Conservation (phyloP, 768 basidiomycete genomes). For the Boletus rubescentipes region DNA sequence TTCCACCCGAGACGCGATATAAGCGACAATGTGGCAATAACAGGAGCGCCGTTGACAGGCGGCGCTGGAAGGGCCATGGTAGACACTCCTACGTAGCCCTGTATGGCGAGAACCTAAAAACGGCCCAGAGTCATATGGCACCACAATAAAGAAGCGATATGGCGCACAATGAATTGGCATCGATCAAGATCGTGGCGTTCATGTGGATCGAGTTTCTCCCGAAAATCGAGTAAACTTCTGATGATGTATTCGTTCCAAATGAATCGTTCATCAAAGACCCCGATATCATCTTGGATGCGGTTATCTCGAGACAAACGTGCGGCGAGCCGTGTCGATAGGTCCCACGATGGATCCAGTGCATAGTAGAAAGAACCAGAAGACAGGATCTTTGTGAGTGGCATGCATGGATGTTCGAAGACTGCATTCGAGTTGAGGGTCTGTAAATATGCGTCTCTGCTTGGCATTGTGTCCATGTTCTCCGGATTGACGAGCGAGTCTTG, state of each 20-base stretch:
- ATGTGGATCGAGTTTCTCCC: conserved; percentile 67
- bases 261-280: conserved; percentile 79
- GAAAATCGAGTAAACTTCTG: conserved; percentile 82
- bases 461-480: conserved; percentile 49
- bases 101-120: conserved; percentile 78
- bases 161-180: conserved; percentile 80
- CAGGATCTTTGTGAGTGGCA: conserved; percentile 85
- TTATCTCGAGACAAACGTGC: conserved; percentile 60
- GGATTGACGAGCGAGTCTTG: conserved; percentile 55
- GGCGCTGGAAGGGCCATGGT: conserved; percentile 76
- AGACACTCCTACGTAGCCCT: conserved; percentile 88
- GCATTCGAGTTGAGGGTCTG: conserved; percentile 41
- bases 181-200: conserved; percentile 76
- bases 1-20: conserved; percentile 92
- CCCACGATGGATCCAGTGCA: conserved; percentile 80
- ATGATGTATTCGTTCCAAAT: conserved; percentile 96
- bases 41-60: conserved; percentile 70
- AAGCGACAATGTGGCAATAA: conserved; percentile 72
- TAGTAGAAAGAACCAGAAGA: conserved; percentile 94
- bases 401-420: conserved; percentile 88
- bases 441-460: conserved; percentile 45
- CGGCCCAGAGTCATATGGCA: conserved; percentile 6
- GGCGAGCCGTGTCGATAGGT: conserved; percentile 81
- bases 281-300: conserved; percentile 45
- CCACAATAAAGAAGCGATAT: conserved; percentile 5